A percentile compares a stretch with the other conserved stretches of the same genome.
These are phyloP conservation scores for Ustilago nuda DNA, from an alignment of 1,284 basidiomycete genomes.

Conservation along the genomic window DNA sequence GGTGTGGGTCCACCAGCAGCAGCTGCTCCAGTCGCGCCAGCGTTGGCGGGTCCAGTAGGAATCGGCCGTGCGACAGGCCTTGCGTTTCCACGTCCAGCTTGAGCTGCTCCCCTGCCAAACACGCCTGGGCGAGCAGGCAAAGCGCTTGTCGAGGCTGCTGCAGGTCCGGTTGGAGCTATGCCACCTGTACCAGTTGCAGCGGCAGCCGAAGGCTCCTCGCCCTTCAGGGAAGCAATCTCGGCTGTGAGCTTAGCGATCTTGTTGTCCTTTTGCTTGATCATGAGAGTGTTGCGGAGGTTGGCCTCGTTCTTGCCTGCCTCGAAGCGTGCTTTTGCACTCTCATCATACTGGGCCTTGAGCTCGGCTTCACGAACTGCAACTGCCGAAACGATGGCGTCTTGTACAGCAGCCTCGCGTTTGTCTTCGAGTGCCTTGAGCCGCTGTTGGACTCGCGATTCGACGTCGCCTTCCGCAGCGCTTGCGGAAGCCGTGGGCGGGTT, in stretches of 20 bases:
- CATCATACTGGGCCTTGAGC: constrained; percentile 58
- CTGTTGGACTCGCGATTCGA: constrained; percentile 43
- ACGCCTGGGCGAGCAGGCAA: constrained; percentile 36
- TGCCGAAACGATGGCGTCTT: constrained; percentile 53
- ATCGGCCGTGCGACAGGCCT: constrained; percentile 22
- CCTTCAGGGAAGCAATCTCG: constrained; percentile 63
- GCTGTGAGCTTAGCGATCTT: constrained; percentile 63
- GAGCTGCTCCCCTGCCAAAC: constrained; percentile 44
- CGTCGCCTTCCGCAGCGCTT: constrained; percentile 14
- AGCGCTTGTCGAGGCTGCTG: background rate
- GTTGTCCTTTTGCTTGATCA: constrained; percentile 66
- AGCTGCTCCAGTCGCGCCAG: background rate
- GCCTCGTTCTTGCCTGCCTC: constrained; percentile 68
- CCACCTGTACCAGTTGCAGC: background rate
- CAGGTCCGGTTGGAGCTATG: constrained; percentile 14
- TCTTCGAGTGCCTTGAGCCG: constrained; percentile 51
- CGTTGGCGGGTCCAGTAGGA: constrained; percentile 35
- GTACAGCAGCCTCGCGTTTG: constrained; percentile 43
- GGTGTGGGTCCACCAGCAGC: background rate
- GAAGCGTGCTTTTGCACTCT: constrained; percentile 60
- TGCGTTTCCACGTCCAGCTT: constrained; percentile 19
- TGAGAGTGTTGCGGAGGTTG: constrained; percentile 64
- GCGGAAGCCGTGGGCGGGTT: background rate
- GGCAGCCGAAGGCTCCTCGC: constrained; percentile 27
- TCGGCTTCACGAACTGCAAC: constrained; percentile 61